Conservation (phyloP, 2,329 filamentous ascomycete species). For the Aspergillus cejpii region DNA sequence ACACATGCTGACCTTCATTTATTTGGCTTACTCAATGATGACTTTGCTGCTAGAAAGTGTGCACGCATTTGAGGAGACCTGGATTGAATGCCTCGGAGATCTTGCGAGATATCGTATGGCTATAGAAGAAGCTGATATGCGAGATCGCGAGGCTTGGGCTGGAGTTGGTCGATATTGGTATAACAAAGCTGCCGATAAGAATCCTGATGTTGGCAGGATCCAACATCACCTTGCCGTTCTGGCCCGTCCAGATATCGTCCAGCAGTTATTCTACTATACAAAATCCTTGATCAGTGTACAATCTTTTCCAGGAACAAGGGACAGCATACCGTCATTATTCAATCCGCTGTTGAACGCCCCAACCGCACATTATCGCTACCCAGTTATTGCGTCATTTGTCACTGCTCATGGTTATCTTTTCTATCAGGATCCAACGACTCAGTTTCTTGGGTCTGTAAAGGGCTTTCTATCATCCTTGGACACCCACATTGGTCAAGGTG, state of each 20-base stretch:
- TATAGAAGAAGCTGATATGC: conserved; percentile 73
- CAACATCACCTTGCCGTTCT: conserved; percentile 79
- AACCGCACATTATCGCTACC: conserved; percentile 26
- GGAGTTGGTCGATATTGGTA: conserved; percentile 79
- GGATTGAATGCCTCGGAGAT: conserved; percentile 90
- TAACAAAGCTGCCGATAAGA: conserved; percentile 68
- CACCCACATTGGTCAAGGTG: conserved; percentile 43
- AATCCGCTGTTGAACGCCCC: conserved; percentile 44
- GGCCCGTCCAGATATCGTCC: conserved; percentile 51
- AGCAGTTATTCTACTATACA: conserved; percentile 55
- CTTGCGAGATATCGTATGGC: conserved; percentile 83
- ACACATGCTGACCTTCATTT: conserved; percentile 87
- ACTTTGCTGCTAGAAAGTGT: conserved; percentile 80
- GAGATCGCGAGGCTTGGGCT: conserved; percentile 74
- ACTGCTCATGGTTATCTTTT: conserved; percentile 49
- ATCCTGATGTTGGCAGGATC: conserved; percentile 66
- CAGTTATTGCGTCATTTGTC: conserved; percentile 47
- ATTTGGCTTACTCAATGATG: conserved; percentile 85
- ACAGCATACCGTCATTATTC: conserved; percentile 52
- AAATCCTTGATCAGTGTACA: conserved; percentile 51
- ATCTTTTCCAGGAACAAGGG: conserved; percentile 51
- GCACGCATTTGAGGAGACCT: conserved; percentile 73
- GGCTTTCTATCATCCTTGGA: conserved; percentile 44
- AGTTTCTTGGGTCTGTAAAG: conserved; percentile 35
- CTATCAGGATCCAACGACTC: conserved; percentile 27